Conservation (phyloP, 805 yeast genomes). For the Candida coquimbonensis region DNA sequence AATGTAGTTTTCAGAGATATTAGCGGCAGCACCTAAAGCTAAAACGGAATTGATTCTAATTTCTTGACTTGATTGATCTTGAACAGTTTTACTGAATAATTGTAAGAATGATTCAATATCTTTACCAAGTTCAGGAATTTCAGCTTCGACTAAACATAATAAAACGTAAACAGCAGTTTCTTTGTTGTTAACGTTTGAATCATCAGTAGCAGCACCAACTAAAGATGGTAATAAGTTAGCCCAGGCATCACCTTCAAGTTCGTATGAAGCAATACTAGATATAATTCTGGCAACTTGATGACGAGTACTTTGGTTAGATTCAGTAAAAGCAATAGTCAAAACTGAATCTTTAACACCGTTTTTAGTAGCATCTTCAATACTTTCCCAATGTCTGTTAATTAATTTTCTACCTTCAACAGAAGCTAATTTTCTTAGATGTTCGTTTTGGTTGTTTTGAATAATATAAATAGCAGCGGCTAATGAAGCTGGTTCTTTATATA, state of each 20-base stretch:
- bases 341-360: conserved; percentile 60
- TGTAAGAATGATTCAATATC: conserved; percentile 62
- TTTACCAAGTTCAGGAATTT: conserved; percentile 48
- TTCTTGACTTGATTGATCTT: conserved; percentile 52
- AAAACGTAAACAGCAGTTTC: conserved; percentile 82
- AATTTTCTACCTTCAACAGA: conserved; percentile 93
- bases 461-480: conserved; percentile 81
- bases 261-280: conserved; percentile 75
- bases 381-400: conserved; percentile 62
- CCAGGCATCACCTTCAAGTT: conserved; percentile 68
- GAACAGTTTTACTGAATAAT: conserved; percentile 62
- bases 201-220: conserved; percentile 56
- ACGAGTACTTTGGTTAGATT: conserved; percentile 60
- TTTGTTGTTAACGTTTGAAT: conserved; percentile 44
- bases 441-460: conserved; percentile 60
- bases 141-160: conserved; percentile 68
- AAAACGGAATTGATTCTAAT: conserved; percentile 79
- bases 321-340: conserved; percentile 59
- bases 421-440: conserved; percentile 81
- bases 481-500: conserved; percentile 62
- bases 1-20: conserved; percentile 56
- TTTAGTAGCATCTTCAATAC: conserved; percentile 38
- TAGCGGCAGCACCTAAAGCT: conserved; percentile 64
- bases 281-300: conserved; percentile 88
- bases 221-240: conserved; percentile 65